A percentile compares a stretch with the other conserved stretches of the same genome.
These are phyloP conservation scores for Anisodus acutangulus DNA, from an alignment of 257 asterid genomes.

Conservation along the genomic window DNA sequence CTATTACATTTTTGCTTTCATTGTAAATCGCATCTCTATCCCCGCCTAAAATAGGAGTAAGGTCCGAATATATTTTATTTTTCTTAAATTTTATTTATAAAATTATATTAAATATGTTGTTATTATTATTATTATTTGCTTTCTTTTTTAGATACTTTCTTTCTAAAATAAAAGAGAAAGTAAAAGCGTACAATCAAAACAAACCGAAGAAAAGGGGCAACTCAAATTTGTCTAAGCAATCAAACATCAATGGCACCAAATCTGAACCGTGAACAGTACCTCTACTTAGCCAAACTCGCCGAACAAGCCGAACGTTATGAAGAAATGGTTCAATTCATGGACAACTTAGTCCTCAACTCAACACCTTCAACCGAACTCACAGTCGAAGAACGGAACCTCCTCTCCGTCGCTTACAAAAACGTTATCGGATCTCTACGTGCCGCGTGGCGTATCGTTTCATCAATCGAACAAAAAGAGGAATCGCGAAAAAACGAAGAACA, in stretches of 20 bases:
- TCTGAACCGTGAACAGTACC: conserved; percentile 50
- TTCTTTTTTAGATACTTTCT: too few relatives aligned
- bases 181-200: not conserved
- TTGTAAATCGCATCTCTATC: too few relatives aligned
- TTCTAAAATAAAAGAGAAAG: too few relatives aligned
- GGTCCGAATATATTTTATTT: too few relatives aligned
- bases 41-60: too few relatives aligned
- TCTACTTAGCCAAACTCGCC: conserved; percentile 53
- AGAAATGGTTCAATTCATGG: conserved; percentile 60
- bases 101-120: too few relatives aligned
- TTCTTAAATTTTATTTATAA: too few relatives aligned
- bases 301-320: conserved; percentile 61
- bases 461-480: conserved; percentile 58
- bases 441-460: conserved; percentile 56
- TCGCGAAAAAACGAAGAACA: conserved; percentile 57
- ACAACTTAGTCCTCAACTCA: conserved; percentile 47
- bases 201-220: not conserved
- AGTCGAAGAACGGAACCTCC: conserved; percentile 56
- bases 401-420: conserved; percentile 60
- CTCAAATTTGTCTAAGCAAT: not conserved
- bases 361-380: conserved; percentile 51
- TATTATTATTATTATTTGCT: too few relatives aligned
- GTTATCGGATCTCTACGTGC: conserved; percentile 60
- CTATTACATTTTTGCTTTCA: too few relatives aligned
- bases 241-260: conserved; percentile 40